These are phyloP conservation scores for Rosa rugosa DNA, from an alignment of 306 rosid genomes.

Conservation along the genomic window DNA sequence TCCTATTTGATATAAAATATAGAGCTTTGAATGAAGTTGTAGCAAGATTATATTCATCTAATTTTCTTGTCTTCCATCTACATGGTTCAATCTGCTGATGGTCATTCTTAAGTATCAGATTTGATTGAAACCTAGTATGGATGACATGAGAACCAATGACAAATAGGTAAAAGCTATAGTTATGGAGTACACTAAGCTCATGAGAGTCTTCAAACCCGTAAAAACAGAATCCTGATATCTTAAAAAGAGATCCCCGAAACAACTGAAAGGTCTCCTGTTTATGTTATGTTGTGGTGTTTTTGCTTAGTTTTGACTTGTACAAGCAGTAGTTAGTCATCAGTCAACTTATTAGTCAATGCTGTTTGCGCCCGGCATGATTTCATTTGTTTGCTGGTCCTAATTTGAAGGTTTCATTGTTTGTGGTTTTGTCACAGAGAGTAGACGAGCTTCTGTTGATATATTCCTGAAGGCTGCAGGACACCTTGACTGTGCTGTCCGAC, in stretches of 20 bases:
- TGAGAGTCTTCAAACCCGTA: neutral
- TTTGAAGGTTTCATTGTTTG: constrained; percentile 18
- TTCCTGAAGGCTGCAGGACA: constrained; percentile 91
- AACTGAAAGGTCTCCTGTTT: constrained; percentile 9
- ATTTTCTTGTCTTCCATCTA: neutral
- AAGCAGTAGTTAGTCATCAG: neutral
- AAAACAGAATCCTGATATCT: neutral
- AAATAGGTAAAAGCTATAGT: neutral
- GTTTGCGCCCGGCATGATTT: constrained; percentile 4
- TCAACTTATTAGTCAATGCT: constrained; percentile 11
- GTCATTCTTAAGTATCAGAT: neutral
- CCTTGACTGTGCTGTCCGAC: constrained; percentile 92
- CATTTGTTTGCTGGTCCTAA: constrained; percentile 13
- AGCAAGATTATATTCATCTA: constrained; percentile 2
- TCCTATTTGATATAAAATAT: neutral
- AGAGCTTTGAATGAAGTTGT: neutral
- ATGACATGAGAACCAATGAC: neutral
- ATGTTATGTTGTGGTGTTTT: neutral
- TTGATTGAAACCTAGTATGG: neutral
- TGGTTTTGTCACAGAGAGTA: constrained; percentile 61
- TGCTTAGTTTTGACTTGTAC: neutral
- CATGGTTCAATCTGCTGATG: neutral
- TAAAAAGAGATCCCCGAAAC: neutral
- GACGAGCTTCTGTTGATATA: constrained; percentile 81
- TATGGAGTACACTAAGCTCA: neutral